Percentiles rank a stretch among this genome's conserved stretches.
Conservation (phyloP, 331 rosid genomes). For the Telfairia occidentalis region DNA sequence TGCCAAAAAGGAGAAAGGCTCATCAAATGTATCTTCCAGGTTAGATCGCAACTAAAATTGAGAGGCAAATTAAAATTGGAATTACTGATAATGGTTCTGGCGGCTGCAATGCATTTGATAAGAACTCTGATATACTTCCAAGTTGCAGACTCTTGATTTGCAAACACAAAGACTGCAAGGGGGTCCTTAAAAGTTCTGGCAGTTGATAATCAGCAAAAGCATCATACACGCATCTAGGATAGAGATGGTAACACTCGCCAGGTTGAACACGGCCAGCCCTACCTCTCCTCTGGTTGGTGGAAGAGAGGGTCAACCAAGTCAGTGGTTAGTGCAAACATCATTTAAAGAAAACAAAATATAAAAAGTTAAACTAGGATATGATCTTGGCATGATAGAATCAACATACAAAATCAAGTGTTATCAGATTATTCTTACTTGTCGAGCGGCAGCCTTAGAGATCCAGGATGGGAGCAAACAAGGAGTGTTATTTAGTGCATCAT, state of each 20-base stretch:
- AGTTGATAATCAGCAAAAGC: conserved; percentile 40
- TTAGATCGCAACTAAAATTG: not conserved
- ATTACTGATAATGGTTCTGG: conserved; percentile 37
- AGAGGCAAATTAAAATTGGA: not conserved
- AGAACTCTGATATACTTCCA: conserved; percentile 40
- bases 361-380: not conserved
- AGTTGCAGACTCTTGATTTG: conserved; percentile 45
- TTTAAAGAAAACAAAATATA: not conserved
- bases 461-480: conserved; percentile 59
- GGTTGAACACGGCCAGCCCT: conserved; percentile 51
- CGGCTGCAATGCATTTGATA: conserved; percentile 41
- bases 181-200: conserved; percentile 45
- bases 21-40: not conserved
- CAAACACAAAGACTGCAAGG: conserved; percentile 36
- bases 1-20: not conserved
- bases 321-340: not conserved
- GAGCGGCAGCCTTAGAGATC: conserved; percentile 57
- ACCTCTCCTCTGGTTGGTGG: conserved; percentile 32
- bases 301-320: not conserved
- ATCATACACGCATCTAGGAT: conserved; percentile 35
- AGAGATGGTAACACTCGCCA: conserved; percentile 42
- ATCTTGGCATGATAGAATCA: not conserved
- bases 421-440: conserved; percentile 32
- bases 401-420: not conserved
- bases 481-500: conserved; percentile 54